Conservation (phyloP, 2,329 filamentous ascomycete genomes). For the Monilinia vaccinii-corymbosi region DNA sequence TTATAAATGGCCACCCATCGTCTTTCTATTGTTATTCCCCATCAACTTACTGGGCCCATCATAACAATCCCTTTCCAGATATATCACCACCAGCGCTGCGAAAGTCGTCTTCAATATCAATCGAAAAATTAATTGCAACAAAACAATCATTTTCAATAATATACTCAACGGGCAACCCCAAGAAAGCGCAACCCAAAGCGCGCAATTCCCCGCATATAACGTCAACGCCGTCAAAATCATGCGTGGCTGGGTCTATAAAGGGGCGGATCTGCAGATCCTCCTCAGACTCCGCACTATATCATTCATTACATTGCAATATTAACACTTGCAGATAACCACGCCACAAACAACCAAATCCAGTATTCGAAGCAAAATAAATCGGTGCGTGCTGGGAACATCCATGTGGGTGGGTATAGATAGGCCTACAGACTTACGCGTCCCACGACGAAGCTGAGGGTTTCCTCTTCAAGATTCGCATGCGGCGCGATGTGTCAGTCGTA, state of each 20-base stretch:
- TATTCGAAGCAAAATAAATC: not conserved
- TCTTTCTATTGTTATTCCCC: no score
- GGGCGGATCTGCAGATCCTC: no score
- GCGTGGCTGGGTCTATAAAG: conserved; percentile 12
- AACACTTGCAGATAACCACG: no score
- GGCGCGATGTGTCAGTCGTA: not conserved
- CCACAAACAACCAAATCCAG: not conserved
- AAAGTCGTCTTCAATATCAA: not conserved
- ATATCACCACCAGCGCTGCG: not conserved
- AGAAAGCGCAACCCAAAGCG: not conserved
- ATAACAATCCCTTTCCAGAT: no score
- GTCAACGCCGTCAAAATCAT: conserved; percentile 9
- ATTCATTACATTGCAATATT: no score
- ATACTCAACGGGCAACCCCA: conserved; percentile 12
- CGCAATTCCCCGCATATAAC: conserved; percentile 11
- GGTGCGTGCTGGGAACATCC: not conserved
- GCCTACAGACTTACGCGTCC: not conserved
- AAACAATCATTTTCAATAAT: conserved; percentile 15
- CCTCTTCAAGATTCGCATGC: not conserved
- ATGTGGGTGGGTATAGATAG: not conserved
- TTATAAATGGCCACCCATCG: no score
- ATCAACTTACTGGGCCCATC: no score
- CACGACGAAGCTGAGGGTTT: not conserved
- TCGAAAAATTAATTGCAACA: conserved; percentile 7
- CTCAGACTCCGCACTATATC: no score